phyloP scores from a whole-genome alignment of 2,329 filamentous ascomycete genomes.

The Cladosporium sp. region DNA sequence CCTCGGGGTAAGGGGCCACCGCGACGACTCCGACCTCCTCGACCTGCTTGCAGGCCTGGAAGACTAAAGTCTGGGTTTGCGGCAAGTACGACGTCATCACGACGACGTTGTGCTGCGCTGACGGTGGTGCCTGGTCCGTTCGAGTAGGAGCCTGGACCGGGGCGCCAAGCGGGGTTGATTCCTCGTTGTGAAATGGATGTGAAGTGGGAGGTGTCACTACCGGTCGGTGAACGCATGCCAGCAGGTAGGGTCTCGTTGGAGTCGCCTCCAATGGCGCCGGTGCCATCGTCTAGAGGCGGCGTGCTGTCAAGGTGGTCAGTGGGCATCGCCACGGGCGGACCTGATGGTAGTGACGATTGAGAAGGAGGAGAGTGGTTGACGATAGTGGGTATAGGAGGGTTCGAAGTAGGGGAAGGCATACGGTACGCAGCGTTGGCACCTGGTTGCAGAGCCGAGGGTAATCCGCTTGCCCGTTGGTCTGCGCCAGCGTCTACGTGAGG shows the following conservation, averaged over 20 bases:
- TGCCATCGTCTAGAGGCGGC: conserved; percentile 25
- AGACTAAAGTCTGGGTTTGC: conserved; percentile 84
- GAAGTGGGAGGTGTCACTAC: conserved; percentile 76
- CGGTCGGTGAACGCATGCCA: conserved; percentile 64
- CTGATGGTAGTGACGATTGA: not conserved
- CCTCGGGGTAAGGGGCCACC: conserved; percentile 28
- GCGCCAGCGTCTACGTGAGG: conserved; percentile 4
- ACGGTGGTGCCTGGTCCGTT: conserved; percentile 14
- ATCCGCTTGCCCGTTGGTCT: not conserved
- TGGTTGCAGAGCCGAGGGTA: conserved; percentile 7
- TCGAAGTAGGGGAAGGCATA: conserved; percentile 9
- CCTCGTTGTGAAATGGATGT: conserved; percentile 86
- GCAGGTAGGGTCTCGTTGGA: conserved; percentile 63
- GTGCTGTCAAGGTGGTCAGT: conserved; percentile 18
- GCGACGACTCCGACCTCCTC: conserved; percentile 21
- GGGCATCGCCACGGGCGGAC: conserved; percentile 7
- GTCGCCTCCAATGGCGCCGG: conserved; percentile 19
- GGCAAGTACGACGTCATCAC: conserved; percentile 69
- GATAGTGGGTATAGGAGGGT: conserved; percentile 12
- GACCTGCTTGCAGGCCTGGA: conserved; percentile 40
- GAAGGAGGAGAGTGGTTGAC: conserved; percentile 7
- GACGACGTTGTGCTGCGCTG: conserved; percentile 38
- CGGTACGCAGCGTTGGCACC: conserved; percentile 8
- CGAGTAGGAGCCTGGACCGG: conserved; percentile 41
- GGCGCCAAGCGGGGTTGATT: conserved; percentile 84